A percentile compares a stretch with the other conserved stretches of the same genome.
These are phyloP conservation scores for Cyberlindnera nakhonratchasimensis DNA, from an alignment of 805 yeast species.

Conservation along the genomic window DNA sequence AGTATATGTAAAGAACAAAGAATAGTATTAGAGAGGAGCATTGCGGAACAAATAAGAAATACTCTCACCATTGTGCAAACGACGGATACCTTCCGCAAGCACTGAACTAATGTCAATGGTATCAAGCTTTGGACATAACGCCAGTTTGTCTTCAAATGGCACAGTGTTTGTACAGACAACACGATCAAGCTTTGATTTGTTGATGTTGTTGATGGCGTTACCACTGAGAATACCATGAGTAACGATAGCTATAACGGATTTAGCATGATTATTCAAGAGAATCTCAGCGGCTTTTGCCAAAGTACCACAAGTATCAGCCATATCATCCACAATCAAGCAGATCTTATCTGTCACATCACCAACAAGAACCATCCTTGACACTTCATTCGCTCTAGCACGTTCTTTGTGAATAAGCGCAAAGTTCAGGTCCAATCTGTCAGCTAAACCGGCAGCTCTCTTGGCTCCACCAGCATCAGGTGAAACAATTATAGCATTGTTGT, in stretches of 20 bases:
- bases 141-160: conserved; percentile 65
- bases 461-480: conserved; percentile 94
- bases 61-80: conserved; percentile 86
- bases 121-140: conserved; percentile 58
- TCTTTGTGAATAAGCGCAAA: conserved; percentile 86
- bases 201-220: conserved; percentile 67
- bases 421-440: conserved; percentile 73
- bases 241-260: conserved; percentile 74
- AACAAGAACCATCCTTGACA: conserved; percentile 78
- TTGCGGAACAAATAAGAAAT: conserved; percentile 73
- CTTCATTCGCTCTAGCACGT: conserved; percentile 80
- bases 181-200: conserved; percentile 60
- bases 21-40: conserved; percentile 41
- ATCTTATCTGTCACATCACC: conserved; percentile 78
- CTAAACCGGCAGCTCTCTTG: conserved; percentile 81
- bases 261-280: conserved; percentile 62
- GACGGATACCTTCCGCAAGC: conserved; percentile 77
- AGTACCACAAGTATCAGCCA: conserved; percentile 91
- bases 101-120: conserved; percentile 70
- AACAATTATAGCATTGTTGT: conserved; percentile 63
- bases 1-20: neutral
- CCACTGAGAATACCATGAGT: conserved; percentile 81
- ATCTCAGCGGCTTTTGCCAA: conserved; percentile 80
- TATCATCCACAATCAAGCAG: conserved; percentile 79
- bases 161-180: conserved; percentile 80